phyloP scores from a whole-genome alignment of 2,329 filamentous ascomycete species.

The Bipolaris sorokiniana region DNA sequence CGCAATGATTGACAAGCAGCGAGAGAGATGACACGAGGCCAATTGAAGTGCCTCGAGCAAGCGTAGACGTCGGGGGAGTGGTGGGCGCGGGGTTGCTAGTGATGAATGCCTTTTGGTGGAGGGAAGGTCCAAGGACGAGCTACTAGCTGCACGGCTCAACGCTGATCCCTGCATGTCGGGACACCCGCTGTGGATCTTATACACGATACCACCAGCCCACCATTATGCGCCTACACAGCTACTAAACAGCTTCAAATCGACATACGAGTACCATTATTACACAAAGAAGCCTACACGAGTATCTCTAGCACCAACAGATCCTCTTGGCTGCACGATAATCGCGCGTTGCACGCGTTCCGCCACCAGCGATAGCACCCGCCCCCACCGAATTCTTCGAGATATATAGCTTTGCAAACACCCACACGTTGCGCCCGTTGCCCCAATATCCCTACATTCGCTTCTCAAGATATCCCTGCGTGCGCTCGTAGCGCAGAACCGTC shows the following conservation, averaged over 20 bases:
- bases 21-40: constrained; percentile 24
- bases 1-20: background rate
- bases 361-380: constrained; percentile 13
- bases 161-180: constrained; percentile 19
- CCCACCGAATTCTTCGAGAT: constrained; percentile 6
- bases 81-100: constrained; percentile 27
- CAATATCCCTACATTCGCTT: background rate
- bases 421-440: constrained; percentile 3
- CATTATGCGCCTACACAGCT: constrained; percentile 2
- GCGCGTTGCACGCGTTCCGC: constrained; percentile 13
- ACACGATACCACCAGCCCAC: constrained; percentile 14
- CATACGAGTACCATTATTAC: constrained; percentile 5
- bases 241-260: background rate
- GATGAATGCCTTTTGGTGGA: constrained; percentile 37
- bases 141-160: constrained; percentile 15
- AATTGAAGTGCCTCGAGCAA: constrained; percentile 42
- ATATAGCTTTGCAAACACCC: constrained; percentile 1
- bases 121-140: constrained; percentile 15
- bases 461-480: constrained; percentile 14
- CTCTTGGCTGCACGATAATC: background rate
- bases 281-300: background rate
- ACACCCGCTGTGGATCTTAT: constrained; percentile 15
- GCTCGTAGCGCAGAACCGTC: constrained; percentile 23
- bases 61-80: constrained; percentile 15
- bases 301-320: background rate